Evolutionary conservation across 2,329 filamentous ascomycete species (phyloP).

Genomic region (Ophiocordyceps camponoti-floridani): DNA sequence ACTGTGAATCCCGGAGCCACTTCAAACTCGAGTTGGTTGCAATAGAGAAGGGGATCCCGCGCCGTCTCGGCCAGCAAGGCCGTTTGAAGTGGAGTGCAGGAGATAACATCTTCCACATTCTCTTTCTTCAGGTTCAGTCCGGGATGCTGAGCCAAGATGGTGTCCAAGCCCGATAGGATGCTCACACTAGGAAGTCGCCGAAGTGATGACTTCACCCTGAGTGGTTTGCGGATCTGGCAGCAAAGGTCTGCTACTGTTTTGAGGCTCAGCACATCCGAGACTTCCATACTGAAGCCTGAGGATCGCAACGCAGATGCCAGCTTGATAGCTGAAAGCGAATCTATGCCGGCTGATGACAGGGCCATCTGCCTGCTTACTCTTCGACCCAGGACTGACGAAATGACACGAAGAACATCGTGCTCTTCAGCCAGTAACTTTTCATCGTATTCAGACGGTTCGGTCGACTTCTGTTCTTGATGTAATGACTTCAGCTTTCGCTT

Average conservation of each 20-base stretch:
- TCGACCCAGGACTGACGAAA: conserved; percentile 22
- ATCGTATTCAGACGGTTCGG: neutral
- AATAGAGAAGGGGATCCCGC: conserved; percentile 43
- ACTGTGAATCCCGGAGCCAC: conserved; percentile 19
- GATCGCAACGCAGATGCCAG: conserved; percentile 46
- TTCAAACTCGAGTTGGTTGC: conserved; percentile 59
- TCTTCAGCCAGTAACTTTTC: conserved; percentile 6
- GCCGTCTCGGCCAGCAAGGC: conserved; percentile 68
- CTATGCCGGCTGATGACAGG: conserved; percentile 39
- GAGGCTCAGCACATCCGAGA: conserved; percentile 42
- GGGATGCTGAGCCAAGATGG: conserved; percentile 5
- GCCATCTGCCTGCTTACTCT: conserved; percentile 18
- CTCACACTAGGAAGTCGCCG: conserved; percentile 2
- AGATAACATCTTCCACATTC: conserved; percentile 24
- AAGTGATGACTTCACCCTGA: neutral
- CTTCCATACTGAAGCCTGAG: conserved; percentile 34
- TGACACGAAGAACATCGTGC: conserved; percentile 16
- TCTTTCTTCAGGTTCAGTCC: conserved; percentile 5
- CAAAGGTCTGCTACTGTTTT: conserved; percentile 20
- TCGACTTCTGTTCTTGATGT: conserved; percentile 14
- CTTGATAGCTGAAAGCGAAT: conserved; percentile 34
- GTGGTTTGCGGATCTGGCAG: conserved; percentile 1
- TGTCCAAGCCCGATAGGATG: conserved; percentile 5
- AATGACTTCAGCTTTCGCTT: conserved; percentile 41
- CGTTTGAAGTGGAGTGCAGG: conserved; percentile 56